Evolutionary conservation across 2,329 filamentous ascomycete species (phyloP).

Genomic region (Stachybotrys echinatus): DNA sequence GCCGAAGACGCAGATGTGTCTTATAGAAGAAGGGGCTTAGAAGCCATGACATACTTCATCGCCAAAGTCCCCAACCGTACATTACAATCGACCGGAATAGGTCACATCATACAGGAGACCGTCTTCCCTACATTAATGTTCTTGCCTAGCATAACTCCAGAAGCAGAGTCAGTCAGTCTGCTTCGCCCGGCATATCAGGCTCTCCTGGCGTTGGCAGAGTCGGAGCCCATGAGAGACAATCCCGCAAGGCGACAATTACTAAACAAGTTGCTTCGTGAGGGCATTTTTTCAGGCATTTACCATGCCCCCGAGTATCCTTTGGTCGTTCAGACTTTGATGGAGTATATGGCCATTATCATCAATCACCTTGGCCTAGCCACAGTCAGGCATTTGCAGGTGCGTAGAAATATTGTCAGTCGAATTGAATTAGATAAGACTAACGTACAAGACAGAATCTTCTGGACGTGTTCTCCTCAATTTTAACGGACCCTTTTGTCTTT

Average conservation of each 20-base stretch:
- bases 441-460: slow-evolving; percentile 51
- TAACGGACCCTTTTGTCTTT: slow-evolving; percentile 64
- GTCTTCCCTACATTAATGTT: slow-evolving; percentile 69
- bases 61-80: slow-evolving; percentile 44
- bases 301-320: slow-evolving; percentile 54
- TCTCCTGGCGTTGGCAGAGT: slow-evolving; percentile 50
- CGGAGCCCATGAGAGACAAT: slow-evolving; percentile 10
- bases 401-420: too few relatives aligned
- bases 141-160: slow-evolving; percentile 71
- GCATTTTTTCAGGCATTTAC: slow-evolving; percentile 47
- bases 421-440: too few relatives aligned
- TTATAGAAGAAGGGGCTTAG: slow-evolving; percentile 52
- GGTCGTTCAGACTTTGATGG: slow-evolving; percentile 53
- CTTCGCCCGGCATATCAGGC: slow-evolving; percentile 62
- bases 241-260: slow-evolving; percentile 21
- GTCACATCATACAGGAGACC: slow-evolving; percentile 62
- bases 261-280: slow-evolving; percentile 49
- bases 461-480: slow-evolving; percentile 57
- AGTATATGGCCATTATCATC: slow-evolving; percentile 43
- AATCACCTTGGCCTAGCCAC: slow-evolving; percentile 54
- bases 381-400: slow-evolving; percentile 63
- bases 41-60: slow-evolving; percentile 50
- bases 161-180: slow-evolving; percentile 61
- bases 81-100: slow-evolving; percentile 59
- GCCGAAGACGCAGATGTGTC: slow-evolving; percentile 55